phyloP scores from a whole-genome alignment of 1,284 basidiomycete species.

The Boletus austroedulis region DNA sequence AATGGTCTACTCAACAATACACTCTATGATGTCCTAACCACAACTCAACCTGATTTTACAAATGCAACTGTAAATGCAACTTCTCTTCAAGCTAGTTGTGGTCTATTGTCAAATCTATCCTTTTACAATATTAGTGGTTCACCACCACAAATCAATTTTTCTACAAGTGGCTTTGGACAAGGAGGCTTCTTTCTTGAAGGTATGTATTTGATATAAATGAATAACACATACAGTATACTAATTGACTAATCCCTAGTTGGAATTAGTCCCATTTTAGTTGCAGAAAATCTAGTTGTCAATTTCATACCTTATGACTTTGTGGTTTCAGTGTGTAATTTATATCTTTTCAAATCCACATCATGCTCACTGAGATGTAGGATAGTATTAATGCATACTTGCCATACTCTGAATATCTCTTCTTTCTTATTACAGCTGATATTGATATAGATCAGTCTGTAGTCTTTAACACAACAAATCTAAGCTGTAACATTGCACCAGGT shows the following conservation, averaged over 20 bases:
- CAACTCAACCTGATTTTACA: neutral
- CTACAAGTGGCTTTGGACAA: neutral
- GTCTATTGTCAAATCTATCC: slow-evolving; percentile 8
- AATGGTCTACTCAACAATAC: slow-evolving; percentile 6
- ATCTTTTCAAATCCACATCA: neutral
- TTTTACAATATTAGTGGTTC: neutral
- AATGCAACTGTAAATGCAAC: slow-evolving; percentile 15
- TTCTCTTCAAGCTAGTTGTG: neutral
- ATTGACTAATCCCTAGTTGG: neutral
- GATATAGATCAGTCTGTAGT: neutral
- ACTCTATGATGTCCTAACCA: neutral
- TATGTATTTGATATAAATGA: neutral
- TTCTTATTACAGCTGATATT: neutral
- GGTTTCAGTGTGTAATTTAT: neutral
- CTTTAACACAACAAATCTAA: neutral
- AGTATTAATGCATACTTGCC: no score
- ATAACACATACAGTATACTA: no score
- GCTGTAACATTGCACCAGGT: neutral
- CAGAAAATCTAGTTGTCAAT: neutral
- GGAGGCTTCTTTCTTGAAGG: neutral
- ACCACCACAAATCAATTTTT: neutral
- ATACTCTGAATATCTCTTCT: neutral
- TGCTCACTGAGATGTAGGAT: neutral
- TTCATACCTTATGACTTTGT: neutral
- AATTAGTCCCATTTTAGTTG: neutral